Conservation (phyloP, 352 stramenopile genomes). For the Detonula confervacea region DNA sequence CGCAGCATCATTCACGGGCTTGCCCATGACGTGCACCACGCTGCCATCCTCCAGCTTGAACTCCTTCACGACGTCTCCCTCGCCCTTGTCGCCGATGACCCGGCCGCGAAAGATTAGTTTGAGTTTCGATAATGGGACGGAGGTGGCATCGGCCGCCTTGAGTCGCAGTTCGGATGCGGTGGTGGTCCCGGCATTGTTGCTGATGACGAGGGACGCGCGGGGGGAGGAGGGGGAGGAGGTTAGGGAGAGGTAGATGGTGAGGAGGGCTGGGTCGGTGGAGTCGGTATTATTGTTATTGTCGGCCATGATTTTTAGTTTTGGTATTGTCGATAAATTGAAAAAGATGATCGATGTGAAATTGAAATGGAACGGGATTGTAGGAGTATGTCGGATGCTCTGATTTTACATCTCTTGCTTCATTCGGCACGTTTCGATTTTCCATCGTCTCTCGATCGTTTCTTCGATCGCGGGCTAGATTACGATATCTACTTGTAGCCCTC, state of each 20-base stretch:
- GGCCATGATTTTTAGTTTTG: too few relatives aligned
- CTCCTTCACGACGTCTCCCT: constrained; percentile 48
- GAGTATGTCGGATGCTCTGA: too few relatives aligned
- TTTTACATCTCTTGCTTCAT: too few relatives aligned
- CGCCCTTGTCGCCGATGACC: constrained; percentile 61
- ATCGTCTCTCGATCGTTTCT: too few relatives aligned
- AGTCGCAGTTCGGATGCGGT: constrained; percentile 50
- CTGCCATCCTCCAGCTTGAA: constrained; percentile 75
- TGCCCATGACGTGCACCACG: constrained; percentile 83
- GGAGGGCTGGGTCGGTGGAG: too few relatives aligned
- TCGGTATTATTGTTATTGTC: too few relatives aligned
- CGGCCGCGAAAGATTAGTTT: constrained; percentile 79
- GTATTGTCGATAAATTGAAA: too few relatives aligned
- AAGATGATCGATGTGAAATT: too few relatives aligned
- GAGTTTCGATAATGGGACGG: constrained; percentile 61
- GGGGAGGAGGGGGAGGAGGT: constrained; percentile 42
- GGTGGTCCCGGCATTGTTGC: not conserved
- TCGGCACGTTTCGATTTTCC: too few relatives aligned
- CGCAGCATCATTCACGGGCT: constrained; percentile 26
- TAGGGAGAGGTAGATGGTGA: constrained; percentile 56
- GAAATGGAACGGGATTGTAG: too few relatives aligned
- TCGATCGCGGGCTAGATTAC: too few relatives aligned
- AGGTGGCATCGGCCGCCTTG: constrained; percentile 49
- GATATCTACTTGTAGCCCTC: too few relatives aligned
- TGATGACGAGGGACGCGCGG: constrained; percentile 40